Conservation (phyloP, 768 basidiomycete genomes). For the Tulasnella calospora region DNA sequence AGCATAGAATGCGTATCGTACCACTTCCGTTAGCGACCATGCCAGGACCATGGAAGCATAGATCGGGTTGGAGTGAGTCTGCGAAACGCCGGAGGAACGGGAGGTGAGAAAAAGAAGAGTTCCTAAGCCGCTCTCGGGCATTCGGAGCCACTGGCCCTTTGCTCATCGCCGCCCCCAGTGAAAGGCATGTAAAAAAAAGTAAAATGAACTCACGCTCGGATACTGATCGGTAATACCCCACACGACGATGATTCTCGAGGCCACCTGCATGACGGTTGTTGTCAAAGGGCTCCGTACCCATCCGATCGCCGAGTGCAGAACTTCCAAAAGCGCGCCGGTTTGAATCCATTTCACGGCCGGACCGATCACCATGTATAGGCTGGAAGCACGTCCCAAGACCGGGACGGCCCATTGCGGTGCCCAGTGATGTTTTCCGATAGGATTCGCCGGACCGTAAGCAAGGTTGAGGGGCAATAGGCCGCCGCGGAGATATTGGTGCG, state of each 20-base stretch:
- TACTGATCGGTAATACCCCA: constrained; percentile 76
- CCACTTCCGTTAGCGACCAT: constrained; percentile 87
- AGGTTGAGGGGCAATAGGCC: constrained; percentile 22
- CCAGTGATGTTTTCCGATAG: not conserved
- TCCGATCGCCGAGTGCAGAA: constrained; percentile 71
- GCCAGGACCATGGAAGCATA: constrained; percentile 90
- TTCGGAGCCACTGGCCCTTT: constrained; percentile 13
- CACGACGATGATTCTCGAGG: constrained; percentile 72
- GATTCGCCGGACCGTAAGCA: constrained; percentile 37
- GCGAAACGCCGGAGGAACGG: constrained; percentile 9
- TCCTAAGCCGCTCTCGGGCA: constrained; percentile 31
- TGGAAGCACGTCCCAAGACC: constrained; percentile 48
- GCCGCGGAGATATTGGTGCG: constrained; percentile 23
- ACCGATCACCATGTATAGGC: constrained; percentile 61
- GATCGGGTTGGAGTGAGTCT: constrained; percentile 68
- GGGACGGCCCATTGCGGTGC: constrained; percentile 20
- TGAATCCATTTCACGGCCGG: constrained; percentile 66
- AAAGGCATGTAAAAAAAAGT: not conserved
- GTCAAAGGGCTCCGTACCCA: constrained; percentile 71
- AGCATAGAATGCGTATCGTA: constrained; percentile 88
- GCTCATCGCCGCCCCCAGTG: not conserved
- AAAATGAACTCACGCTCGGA: constrained; percentile 46
- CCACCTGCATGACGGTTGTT: constrained; percentile 76
- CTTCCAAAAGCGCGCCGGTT: constrained; percentile 75
- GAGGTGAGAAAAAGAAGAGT: constrained; percentile 8